Evolutionary conservation across 768 basidiomycete species (phyloP).

Genomic region (Leccinum uliginosum): DNA sequence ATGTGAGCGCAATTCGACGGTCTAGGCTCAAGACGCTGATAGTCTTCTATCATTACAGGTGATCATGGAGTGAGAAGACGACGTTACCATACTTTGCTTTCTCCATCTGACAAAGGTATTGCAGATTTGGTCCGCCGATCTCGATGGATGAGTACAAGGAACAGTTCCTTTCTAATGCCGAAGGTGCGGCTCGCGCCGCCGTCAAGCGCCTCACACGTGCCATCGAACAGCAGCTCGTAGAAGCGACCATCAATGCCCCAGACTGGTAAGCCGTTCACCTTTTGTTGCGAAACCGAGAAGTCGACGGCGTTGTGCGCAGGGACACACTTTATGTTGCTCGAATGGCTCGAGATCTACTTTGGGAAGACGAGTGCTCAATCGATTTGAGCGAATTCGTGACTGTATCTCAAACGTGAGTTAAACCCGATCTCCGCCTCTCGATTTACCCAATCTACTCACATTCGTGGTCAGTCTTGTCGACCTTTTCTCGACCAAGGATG

Average conservation of each 20-base stretch:
- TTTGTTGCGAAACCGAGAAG: constrained; percentile 11
- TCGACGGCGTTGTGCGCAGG: constrained; percentile 44
- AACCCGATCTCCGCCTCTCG: constrained; percentile 18
- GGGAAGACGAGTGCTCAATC: constrained; percentile 76
- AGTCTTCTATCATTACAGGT: constrained; percentile 40
- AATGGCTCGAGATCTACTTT: constrained; percentile 92
- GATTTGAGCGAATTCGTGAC: constrained; percentile 76
- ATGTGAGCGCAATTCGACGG: constrained; percentile 51
- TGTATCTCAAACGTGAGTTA: constrained; percentile 85
- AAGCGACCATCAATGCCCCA: constrained; percentile 84
- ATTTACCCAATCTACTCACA: constrained; percentile 22
- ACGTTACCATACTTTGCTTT: background rate
- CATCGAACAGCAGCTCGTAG: constrained; percentile 67
- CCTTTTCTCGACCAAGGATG: constrained; percentile 70
- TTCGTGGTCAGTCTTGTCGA: constrained; percentile 68
- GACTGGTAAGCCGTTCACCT: constrained; percentile 67
- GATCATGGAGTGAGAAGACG: constrained; percentile 60
- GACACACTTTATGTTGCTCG: constrained; percentile 85
- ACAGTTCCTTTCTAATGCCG: constrained; percentile 67
- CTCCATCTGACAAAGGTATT: constrained; percentile 8
- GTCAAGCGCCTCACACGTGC: constrained; percentile 81
- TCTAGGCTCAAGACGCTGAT: constrained; percentile 11
- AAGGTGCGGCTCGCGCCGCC: constrained; percentile 68
- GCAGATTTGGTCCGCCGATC: constrained; percentile 82
- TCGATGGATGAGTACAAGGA: constrained; percentile 66